A percentile compares a stretch with the other conserved stretches of the same genome.
phyloP scores from a whole-genome alignment of 2,329 filamentous ascomycete genomes.

The Penicillium italicum region DNA sequence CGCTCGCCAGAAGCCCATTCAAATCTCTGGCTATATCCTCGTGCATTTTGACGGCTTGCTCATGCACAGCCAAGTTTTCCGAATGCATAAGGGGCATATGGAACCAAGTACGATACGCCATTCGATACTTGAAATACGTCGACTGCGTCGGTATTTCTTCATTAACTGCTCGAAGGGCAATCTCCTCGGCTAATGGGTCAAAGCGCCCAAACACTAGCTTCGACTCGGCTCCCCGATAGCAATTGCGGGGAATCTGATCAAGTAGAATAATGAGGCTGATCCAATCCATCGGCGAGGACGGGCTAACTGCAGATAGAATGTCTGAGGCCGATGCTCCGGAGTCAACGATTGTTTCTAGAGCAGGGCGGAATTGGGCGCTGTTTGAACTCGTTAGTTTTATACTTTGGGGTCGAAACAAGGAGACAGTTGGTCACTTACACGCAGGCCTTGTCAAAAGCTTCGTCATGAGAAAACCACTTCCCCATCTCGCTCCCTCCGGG shows the following conservation, averaged over 20 bases:
- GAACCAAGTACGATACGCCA: constrained; percentile 53
- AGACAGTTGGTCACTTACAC: constrained; percentile 10
- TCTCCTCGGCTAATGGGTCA: constrained; percentile 52
- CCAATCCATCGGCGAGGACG: constrained; percentile 17
- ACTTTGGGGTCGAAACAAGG: not conserved
- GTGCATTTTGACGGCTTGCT: constrained; percentile 15
- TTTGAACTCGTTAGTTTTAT: not conserved
- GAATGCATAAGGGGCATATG: constrained; percentile 60
- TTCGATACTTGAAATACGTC: constrained; percentile 34
- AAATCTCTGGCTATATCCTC: constrained; percentile 20
- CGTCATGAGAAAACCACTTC: constrained; percentile 20
- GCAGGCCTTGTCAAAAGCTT: constrained; percentile 19
- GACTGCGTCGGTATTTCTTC: constrained; percentile 28
- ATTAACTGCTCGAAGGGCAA: constrained; percentile 41
- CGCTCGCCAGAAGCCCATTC: constrained; percentile 9
- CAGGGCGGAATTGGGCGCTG: constrained; percentile 20
- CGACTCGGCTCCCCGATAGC: constrained; percentile 52
- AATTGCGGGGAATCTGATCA: constrained; percentile 62
- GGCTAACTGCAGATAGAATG: constrained; percentile 17
- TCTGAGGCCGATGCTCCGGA: constrained; percentile 13
- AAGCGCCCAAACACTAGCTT: constrained; percentile 53
- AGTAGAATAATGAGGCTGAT: constrained; percentile 56
- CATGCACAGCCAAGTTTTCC: constrained; percentile 19
- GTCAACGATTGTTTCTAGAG: constrained; percentile 15
- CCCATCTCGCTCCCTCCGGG: constrained; percentile 18